A percentile compares a stretch with the other conserved stretches of the same genome.
Evolutionary conservation across 805 yeast species (phyloP).

Genomic region (Ogataea parapolymorpha): DNA sequence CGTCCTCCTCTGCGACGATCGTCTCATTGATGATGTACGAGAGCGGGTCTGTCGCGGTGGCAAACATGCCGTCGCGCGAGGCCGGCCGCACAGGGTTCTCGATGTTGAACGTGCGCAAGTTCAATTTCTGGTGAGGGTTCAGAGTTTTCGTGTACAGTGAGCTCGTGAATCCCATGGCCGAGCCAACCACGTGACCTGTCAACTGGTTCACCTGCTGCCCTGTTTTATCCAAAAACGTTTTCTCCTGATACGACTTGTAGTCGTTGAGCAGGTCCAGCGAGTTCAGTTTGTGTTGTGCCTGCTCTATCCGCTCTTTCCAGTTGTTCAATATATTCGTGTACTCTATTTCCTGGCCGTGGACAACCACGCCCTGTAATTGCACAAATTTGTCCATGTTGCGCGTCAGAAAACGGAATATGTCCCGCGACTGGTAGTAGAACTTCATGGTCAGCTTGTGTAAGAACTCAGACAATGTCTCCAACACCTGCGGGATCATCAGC

Average conservation of each 20-base stretch:
- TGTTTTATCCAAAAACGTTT: constrained; percentile 34
- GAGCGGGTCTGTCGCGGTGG: constrained; percentile 30
- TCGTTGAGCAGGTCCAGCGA: constrained; percentile 36
- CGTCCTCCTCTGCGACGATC: background rate
- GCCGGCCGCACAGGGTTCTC: constrained; percentile 37
- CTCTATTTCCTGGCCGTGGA: constrained; percentile 10
- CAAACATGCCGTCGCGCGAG: constrained; percentile 33
- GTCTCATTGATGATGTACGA: constrained; percentile 18
- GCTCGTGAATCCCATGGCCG: constrained; percentile 30
- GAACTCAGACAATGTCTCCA: constrained; percentile 47
- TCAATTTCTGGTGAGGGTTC: constrained; percentile 30
- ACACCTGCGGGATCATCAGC: constrained; percentile 43
- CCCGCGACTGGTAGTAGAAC: constrained; percentile 37
- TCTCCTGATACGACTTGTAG: constrained; percentile 36
- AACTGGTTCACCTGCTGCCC: constrained; percentile 21
- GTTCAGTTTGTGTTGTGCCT: constrained; percentile 38
- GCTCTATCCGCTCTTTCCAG: constrained; percentile 37
- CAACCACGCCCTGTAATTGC: constrained; percentile 32
- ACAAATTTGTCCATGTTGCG: constrained; percentile 30
- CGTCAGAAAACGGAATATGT: constrained; percentile 32
- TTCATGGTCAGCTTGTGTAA: constrained; percentile 40
- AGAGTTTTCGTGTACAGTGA: constrained; percentile 32
- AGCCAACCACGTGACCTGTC: constrained; percentile 28
- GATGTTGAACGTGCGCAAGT: constrained; percentile 23
- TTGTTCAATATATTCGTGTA: constrained; percentile 36